phyloP scores from a whole-genome alignment of 768 basidiomycete genomes.

The Nidularia sp. region DNA sequence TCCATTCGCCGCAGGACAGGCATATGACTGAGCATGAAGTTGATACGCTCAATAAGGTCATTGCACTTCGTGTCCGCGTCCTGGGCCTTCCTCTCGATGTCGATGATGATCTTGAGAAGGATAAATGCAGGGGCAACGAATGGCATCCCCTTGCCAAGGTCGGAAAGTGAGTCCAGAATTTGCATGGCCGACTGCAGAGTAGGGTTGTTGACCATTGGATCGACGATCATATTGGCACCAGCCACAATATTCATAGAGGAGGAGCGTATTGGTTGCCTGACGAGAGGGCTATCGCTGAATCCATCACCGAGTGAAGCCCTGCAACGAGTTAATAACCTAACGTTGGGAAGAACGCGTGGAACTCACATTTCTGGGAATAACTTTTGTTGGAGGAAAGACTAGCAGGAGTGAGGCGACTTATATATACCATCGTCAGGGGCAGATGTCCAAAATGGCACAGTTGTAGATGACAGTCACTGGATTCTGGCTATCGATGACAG shows the following conservation, averaged over 20 bases:
- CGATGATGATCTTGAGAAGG: conserved; percentile 34
- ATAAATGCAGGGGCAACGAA: conserved; percentile 35
- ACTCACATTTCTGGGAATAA: too few relatives aligned
- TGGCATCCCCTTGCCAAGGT: conserved; percentile 29
- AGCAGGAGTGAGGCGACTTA: too few relatives aligned
- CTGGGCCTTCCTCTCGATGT: conserved; percentile 28
- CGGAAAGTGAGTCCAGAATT: conserved; percentile 24
- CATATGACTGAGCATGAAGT: conserved; percentile 37
- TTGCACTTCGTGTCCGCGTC: conserved; percentile 35
- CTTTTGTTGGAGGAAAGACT: too few relatives aligned
- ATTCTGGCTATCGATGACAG: too few relatives aligned
- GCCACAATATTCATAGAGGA: neutral
- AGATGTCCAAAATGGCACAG: too few relatives aligned
- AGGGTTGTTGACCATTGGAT: conserved; percentile 14
- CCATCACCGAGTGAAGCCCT: too few relatives aligned
- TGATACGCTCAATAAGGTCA: conserved; percentile 36
- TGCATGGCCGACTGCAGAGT: conserved; percentile 22
- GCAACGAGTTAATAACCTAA: too few relatives aligned
- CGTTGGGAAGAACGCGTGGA: too few relatives aligned
- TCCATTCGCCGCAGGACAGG: conserved; percentile 26
- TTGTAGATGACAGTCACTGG: too few relatives aligned
- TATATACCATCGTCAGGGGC: too few relatives aligned
- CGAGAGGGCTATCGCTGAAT: neutral
- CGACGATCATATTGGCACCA: conserved; percentile 9
- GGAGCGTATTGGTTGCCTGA: neutral